These are phyloP conservation scores for Daldinia bambusicola DNA, from an alignment of 495 filamentous ascomycete genomes.

Conservation along the genomic window DNA sequence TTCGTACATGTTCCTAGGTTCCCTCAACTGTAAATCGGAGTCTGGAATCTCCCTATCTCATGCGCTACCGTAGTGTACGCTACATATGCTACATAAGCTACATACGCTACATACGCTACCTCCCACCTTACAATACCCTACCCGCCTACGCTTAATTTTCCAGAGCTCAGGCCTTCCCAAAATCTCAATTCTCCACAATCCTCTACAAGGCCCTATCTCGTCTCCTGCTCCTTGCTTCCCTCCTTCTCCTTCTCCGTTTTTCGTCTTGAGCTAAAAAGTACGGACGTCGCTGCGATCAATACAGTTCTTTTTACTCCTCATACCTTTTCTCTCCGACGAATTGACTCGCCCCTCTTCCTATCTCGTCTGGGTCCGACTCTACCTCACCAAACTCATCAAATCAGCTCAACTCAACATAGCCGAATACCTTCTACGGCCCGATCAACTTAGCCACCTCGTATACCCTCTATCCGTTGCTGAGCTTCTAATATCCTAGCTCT, in stretches of 20 bases:
- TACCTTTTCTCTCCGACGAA: conserved; percentile 16
- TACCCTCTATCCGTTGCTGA: conserved; percentile 34
- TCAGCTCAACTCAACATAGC: conserved; percentile 34
- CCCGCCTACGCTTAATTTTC: conserved; percentile 41
- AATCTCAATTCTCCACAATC: conserved; percentile 47
- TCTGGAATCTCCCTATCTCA: conserved; percentile 46
- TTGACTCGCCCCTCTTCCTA: conserved; percentile 19
- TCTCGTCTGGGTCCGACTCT: conserved; percentile 36
- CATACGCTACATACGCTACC: too few species aligned
- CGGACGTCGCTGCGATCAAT: conserved; percentile 44
- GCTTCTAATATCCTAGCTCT: conserved; percentile 19
- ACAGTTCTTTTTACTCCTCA: conserved; percentile 21
- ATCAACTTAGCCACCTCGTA: conserved; percentile 45
- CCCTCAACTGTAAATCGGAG: conserved; percentile 37
- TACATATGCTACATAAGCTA: neutral
- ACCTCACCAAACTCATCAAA: conserved; percentile 15
- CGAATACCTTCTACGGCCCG: conserved; percentile 42
- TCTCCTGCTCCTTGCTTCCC: conserved; percentile 12
- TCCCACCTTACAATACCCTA: conserved; percentile 15
- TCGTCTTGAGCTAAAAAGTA: conserved; percentile 38
- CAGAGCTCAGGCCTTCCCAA: conserved; percentile 43
- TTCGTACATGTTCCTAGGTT: conserved; percentile 2
- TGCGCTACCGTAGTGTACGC: too few species aligned
- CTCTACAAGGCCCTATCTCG: conserved; percentile 38
- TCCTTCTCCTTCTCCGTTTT: conserved; percentile 33